Conservation (phyloP, 441 rosid genomes). For the Erysimum pusillum region DNA sequence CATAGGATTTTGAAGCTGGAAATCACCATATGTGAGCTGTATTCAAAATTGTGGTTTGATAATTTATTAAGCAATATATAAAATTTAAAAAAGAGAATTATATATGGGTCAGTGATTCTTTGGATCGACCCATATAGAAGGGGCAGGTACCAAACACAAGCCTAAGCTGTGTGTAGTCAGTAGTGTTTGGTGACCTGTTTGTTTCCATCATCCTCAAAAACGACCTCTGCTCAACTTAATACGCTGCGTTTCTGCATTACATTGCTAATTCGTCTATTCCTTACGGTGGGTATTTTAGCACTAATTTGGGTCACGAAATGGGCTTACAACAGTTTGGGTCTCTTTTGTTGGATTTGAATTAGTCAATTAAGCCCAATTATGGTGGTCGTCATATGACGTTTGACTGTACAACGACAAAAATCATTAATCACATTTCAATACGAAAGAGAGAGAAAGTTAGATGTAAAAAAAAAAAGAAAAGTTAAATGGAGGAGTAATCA, state of each 20-base stretch:
- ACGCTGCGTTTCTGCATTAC: slow-evolving; percentile 12
- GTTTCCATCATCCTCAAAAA: slow-evolving; percentile 16
- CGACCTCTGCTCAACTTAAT: slow-evolving; percentile 4
- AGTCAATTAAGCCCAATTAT: slow-evolving; percentile 22
- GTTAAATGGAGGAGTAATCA: slow-evolving; percentile 8
- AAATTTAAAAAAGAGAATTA: background rate
- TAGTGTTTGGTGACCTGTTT: slow-evolving; percentile 21
- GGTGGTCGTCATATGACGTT: slow-evolving; percentile 12
- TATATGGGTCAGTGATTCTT: slow-evolving; percentile 3
- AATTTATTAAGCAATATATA: too few relatives aligned
- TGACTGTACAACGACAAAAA: slow-evolving; percentile 8
- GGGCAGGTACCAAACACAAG: slow-evolving; percentile 9
- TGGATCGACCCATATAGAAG: background rate
- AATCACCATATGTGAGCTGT: slow-evolving; percentile 2
- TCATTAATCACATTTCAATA: background rate
- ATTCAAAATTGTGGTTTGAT: background rate
- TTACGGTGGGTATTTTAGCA: background rate
- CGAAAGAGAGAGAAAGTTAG: too few relatives aligned
- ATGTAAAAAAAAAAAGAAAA: too few relatives aligned
- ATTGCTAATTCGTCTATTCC: background rate
- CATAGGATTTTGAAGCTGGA: background rate
- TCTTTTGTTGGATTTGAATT: background rate
- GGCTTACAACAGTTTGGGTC: slow-evolving; percentile 7
- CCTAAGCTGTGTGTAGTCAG: background rate
- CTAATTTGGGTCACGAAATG: background rate